A percentile compares a stretch with the other conserved stretches of the same genome.
These are phyloP conservation scores for Pseudogymnoascus sp. DNA, from an alignment of 2,329 filamentous ascomycete genomes.

Conservation along the genomic window DNA sequence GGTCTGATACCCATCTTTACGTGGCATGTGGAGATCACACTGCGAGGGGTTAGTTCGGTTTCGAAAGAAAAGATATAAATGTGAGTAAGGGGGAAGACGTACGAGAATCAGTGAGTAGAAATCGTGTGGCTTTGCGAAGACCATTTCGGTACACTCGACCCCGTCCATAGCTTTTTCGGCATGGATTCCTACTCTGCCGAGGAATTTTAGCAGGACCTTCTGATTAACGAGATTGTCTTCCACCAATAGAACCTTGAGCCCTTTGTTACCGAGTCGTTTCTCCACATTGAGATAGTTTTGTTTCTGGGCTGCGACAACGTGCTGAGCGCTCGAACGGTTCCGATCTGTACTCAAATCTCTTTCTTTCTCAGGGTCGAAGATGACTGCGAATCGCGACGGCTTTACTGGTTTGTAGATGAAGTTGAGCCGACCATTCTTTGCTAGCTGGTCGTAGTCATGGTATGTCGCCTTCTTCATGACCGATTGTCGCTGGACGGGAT, in stretches of 20 bases:
- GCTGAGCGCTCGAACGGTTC: slow-evolving; percentile 70
- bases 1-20: slow-evolving; percentile 81
- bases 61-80: too few species aligned
- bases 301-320: slow-evolving; percentile 72
- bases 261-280: slow-evolving; percentile 65
- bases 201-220: slow-evolving; percentile 71
- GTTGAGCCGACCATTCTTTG: slow-evolving; percentile 57
- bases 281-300: slow-evolving; percentile 72
- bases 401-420: slow-evolving; percentile 95
- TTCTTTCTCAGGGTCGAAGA: slow-evolving; percentile 74
- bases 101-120: slow-evolving; percentile 76
- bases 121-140: slow-evolving; percentile 56
- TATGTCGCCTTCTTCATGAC: slow-evolving; percentile 62
- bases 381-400: slow-evolving; percentile 75
- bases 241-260: slow-evolving; percentile 72
- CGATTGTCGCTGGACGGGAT: slow-evolving; percentile 80
- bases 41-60: slow-evolving; percentile 26
- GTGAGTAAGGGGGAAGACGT: slow-evolving; percentile 37
- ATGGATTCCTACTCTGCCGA: slow-evolving; percentile 65
- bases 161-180: slow-evolving; percentile 71
- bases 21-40: slow-evolving; percentile 87
- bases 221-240: slow-evolving; percentile 83
- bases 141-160: slow-evolving; percentile 67
- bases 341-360: slow-evolving; percentile 73
- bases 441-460: slow-evolving; percentile 54